Base-by-base conservation (phyloP, 106 monocot genomes). In the Cymbidium sinense region DNA sequence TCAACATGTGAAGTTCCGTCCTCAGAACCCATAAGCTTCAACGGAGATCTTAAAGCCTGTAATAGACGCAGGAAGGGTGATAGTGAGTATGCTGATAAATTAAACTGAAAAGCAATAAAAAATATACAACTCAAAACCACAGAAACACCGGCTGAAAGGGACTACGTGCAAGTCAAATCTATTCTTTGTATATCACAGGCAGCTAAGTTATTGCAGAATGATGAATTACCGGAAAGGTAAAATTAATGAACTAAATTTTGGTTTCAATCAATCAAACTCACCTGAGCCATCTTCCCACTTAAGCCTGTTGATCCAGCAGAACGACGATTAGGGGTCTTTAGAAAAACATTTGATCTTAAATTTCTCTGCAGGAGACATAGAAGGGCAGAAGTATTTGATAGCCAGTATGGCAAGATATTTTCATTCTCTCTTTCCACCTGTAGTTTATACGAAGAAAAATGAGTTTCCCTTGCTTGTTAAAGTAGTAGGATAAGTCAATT, bases 301-400 rank as follows among this genome's bases (percentile, higher is more conserved):
- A 85, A 43, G 35, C 89, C 87, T 25, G 78, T 50, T 69, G 94
- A 78, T 34, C 75, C 79, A 27, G 61, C 55, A 76, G 90, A 82
- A 64, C 88, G 87, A 18, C 90, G 81, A 82, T 82, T 74, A 70
- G 96, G 94, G 34, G 94, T 92, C 44, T 83, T 75, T 47, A 98
- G 79, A 21, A 92, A 90, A 28, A 88, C 90, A 92, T 88, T 94
- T 82, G 92, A 86, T 17, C 88, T 86, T 28, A 98, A 77, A 79
- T 94, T 98, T 76, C 79, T 94, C 81, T 98, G 94, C 73, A 98
- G 77, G 70, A 94, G 94, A 83, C 98, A 98, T 31, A 98, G 82
- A 83, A 98, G 88, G 67, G 90, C 87, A 64, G 91, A 94, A 50
- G 88, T 79, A 83, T 94, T 98, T 77, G 98, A 94, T 64, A 98